Conservation (phyloP, 192 early-diverging fungal genomes). For the Coemansia sp. region DNA sequence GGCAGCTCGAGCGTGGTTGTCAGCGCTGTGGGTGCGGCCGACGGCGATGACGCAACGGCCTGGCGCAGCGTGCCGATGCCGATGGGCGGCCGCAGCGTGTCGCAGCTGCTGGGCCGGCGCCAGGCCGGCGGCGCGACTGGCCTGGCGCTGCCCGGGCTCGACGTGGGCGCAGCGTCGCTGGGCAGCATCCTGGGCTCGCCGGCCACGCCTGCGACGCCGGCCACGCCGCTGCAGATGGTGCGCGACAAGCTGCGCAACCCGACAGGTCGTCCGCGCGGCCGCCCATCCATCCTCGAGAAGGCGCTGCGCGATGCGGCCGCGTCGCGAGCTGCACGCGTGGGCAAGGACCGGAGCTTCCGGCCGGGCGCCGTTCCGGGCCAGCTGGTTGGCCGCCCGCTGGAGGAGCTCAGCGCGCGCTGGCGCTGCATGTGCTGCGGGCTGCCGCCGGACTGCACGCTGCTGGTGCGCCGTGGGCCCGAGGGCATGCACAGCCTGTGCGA, state of each 20-base stretch:
- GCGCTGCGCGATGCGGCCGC: slow-evolving; percentile 45
- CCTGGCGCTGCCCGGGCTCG: not conserved
- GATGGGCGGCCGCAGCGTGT: not conserved
- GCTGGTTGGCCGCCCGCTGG: slow-evolving; percentile 33
- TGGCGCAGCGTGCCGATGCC: slow-evolving; percentile 1
- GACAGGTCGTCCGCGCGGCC: slow-evolving; percentile 43
- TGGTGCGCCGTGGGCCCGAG: slow-evolving; percentile 45
- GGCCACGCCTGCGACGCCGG: slow-evolving; percentile 8
- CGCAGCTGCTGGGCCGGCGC: slow-evolving; percentile 17
- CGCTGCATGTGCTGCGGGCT: slow-evolving; percentile 48
- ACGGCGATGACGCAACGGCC: not conserved
- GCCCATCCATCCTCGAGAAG: slow-evolving; percentile 50
- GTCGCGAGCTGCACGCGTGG: slow-evolving; percentile 2
- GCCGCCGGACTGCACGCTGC: slow-evolving; percentile 41
- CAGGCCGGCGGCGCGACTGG: slow-evolving; percentile 4
- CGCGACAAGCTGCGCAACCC: slow-evolving; percentile 48
- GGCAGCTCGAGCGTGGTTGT: not conserved
- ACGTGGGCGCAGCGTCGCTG: not conserved
- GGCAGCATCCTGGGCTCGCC: not conserved
- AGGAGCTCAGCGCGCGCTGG: slow-evolving; percentile 44
- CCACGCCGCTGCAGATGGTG: slow-evolving; percentile 16
- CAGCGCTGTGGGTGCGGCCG: not conserved
- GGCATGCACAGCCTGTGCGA: slow-evolving; percentile 51
- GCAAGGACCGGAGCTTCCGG: not conserved
- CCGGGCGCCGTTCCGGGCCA: slow-evolving; percentile 25